phyloP scores from a whole-genome alignment of 345 rosid genomes.

The Abelmoschus esculentus region DNA sequence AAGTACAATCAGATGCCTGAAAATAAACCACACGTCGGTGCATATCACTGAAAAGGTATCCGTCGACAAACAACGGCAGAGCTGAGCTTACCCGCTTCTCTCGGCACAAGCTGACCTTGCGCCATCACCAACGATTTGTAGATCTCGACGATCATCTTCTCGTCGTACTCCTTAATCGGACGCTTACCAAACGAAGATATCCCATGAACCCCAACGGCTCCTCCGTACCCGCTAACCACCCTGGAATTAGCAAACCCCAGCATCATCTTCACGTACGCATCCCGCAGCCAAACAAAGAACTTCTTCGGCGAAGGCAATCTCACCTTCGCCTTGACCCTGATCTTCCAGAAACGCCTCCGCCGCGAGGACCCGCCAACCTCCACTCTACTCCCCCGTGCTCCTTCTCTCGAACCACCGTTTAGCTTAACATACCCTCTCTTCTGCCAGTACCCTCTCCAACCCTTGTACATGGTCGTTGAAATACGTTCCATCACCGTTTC shows the following conservation, averaged over 20 bases:
- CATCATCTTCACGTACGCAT: conserved; percentile 59
- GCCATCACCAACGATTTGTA: conserved; percentile 54
- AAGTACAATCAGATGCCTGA: not conserved
- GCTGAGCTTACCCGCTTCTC: conserved; percentile 25
- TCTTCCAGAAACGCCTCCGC: conserved; percentile 25
- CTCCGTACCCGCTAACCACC: conserved; percentile 24
- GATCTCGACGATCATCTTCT: conserved; percentile 53
- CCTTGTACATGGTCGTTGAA: conserved; percentile 25
- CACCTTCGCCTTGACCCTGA: conserved; percentile 40
- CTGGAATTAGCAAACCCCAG: conserved; percentile 36
- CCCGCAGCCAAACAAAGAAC: conserved; percentile 42
- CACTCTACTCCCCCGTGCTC: conserved; percentile 7
- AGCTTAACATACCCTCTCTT: conserved; percentile 21
- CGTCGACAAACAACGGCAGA: conserved; percentile 14
- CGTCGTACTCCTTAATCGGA: conserved; percentile 44
- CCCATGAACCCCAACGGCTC: conserved; percentile 3
- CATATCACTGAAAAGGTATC: not conserved
- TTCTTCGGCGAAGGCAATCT: conserved; percentile 28
- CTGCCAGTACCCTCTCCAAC: conserved; percentile 29
- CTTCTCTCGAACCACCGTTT: conserved; percentile 16
- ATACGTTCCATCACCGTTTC: conserved; percentile 31
- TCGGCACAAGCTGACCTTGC: conserved; percentile 38
- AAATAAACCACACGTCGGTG: not conserved
- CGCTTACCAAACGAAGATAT: conserved; percentile 19
- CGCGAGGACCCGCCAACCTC: conserved; percentile 15